Evolutionary conservation across 179 eudicot genomes (phyloP).

Genomic region (Beta lomatogona): DNA sequence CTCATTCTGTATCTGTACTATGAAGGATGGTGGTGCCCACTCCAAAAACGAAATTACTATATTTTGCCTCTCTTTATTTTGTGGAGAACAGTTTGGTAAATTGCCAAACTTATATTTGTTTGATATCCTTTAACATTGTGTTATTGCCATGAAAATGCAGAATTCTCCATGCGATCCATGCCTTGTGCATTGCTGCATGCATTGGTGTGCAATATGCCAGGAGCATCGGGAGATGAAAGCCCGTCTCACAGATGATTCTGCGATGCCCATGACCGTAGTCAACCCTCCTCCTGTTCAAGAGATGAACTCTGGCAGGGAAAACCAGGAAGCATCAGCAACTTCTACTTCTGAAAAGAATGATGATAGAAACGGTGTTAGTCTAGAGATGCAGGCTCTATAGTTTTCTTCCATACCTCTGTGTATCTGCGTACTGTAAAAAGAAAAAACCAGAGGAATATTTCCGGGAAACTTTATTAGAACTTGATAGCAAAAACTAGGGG

Average conservation of each 20-base stretch:
- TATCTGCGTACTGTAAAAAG: constrained; percentile 14
- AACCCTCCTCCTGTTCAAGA: constrained; percentile 88
- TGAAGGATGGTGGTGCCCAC: too few species aligned
- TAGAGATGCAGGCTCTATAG: constrained; percentile 87
- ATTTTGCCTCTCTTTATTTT: neutral
- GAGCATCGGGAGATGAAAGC: constrained; percentile 96
- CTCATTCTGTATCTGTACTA: too few species aligned
- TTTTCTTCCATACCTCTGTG: neutral
- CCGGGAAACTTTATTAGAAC: constrained; percentile 16
- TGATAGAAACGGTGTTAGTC: constrained; percentile 45
- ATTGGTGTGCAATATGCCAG: constrained; percentile 98
- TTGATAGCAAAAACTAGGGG: constrained; percentile 6
- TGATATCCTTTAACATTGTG: neutral
- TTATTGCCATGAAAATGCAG: constrained; percentile 44
- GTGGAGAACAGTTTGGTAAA: too few species aligned
- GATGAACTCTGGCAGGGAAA: constrained; percentile 61
- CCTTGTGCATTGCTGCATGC: constrained; percentile 92
- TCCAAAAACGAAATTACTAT: neutral
- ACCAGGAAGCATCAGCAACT: constrained; percentile 47
- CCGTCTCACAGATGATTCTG: constrained; percentile 70
- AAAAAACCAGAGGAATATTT: constrained; percentile 11
- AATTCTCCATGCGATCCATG: constrained; percentile 96
- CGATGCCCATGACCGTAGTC: constrained; percentile 61
- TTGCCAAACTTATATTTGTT: neutral
- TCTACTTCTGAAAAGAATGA: constrained; percentile 35